Percentiles rank a stretch among this genome's conserved stretches.
These are phyloP conservation scores for Jamesozyma spencerorum DNA, from an alignment of 805 yeast genomes.

Conservation along the genomic window DNA sequence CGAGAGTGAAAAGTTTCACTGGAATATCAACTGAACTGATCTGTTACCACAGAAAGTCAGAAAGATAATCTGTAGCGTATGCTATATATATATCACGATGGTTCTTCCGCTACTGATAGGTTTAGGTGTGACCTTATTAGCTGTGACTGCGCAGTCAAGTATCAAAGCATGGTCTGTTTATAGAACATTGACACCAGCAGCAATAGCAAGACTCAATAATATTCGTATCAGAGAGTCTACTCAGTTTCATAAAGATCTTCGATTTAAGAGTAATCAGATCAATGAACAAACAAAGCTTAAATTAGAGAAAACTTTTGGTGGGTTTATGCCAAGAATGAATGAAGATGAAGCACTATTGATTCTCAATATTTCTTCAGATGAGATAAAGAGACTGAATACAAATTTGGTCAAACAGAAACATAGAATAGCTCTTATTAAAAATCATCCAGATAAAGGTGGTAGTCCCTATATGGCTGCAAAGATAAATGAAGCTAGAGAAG, in stretches of 20 bases:
- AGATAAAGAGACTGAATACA: constrained; percentile 40
- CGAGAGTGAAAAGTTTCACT: no score
- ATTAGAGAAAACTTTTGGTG: constrained; percentile 41
- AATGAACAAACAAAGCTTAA: constrained; percentile 7
- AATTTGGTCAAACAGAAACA: constrained; percentile 66
- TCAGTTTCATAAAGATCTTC: constrained; percentile 6
- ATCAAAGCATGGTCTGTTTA: constrained; percentile 26
- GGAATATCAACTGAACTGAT: no score
- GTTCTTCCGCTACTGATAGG: constrained; percentile 28
- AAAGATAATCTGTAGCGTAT: no score
- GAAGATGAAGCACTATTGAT: constrained; percentile 64
- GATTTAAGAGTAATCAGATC: constrained; percentile 13
- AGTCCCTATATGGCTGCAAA: constrained; percentile 83
- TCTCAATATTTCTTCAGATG: constrained; percentile 48
- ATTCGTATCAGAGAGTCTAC: constrained; percentile 10
- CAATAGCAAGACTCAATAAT: constrained; percentile 25
- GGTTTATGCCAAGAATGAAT: constrained; percentile 55
- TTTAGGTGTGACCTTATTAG: constrained; percentile 21
- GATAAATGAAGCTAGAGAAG: constrained; percentile 85
- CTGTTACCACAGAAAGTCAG: no score
- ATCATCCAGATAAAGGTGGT: constrained; percentile 94
- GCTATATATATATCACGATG: constrained; percentile 10
- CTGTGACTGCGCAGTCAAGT: constrained; percentile 23
- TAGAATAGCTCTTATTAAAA: constrained; percentile 73
- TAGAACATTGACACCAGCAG: constrained; percentile 19